Conservation (phyloP, 257 asterid genomes). For the Verbena officinalis region DNA sequence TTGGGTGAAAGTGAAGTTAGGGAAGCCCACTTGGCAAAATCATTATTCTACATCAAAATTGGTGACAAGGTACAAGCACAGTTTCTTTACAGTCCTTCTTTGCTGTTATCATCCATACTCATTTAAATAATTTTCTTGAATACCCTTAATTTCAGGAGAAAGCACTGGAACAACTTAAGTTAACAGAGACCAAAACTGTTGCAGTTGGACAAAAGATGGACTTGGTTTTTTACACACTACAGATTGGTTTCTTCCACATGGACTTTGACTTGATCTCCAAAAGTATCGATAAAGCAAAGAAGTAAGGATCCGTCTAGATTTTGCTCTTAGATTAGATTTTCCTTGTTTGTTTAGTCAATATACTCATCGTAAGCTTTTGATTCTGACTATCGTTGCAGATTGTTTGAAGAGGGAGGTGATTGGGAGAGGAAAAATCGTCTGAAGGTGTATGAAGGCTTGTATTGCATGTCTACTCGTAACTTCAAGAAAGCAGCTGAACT, state of each 20-base stretch:
- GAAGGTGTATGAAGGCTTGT: constrained; percentile 83
- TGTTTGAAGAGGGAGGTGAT: constrained; percentile 88
- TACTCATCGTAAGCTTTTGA: constrained; percentile 1
- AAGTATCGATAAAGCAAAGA: constrained; percentile 83
- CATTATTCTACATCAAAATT: constrained; percentile 60
- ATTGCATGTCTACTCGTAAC: constrained; percentile 80
- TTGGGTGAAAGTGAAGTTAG: constrained; percentile 88
- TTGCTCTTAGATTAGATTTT: not conserved
- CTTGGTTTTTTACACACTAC: constrained; percentile 65
- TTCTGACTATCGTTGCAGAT: constrained; percentile 39
- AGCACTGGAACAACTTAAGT: constrained; percentile 77
- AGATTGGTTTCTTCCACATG: constrained; percentile 69
- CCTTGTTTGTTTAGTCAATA: not conserved
- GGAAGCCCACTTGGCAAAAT: constrained; percentile 84
- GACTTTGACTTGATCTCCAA: constrained; percentile 73
- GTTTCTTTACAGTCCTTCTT: not conserved
- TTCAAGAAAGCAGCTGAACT: constrained; percentile 75
- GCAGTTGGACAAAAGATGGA: constrained; percentile 95
- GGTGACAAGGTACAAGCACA: constrained; percentile 56
- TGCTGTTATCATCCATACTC: not conserved
- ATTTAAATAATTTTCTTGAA: not conserved
- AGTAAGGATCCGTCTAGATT: constrained; percentile 35
- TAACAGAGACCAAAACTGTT: constrained; percentile 78
- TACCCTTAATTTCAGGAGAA: constrained; percentile 50
- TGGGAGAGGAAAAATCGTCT: constrained; percentile 88